A percentile compares a stretch with the other conserved stretches of the same genome.
phyloP scores from a whole-genome alignment of 495 filamentous ascomycete genomes.

The Penicillium arizonense region DNA sequence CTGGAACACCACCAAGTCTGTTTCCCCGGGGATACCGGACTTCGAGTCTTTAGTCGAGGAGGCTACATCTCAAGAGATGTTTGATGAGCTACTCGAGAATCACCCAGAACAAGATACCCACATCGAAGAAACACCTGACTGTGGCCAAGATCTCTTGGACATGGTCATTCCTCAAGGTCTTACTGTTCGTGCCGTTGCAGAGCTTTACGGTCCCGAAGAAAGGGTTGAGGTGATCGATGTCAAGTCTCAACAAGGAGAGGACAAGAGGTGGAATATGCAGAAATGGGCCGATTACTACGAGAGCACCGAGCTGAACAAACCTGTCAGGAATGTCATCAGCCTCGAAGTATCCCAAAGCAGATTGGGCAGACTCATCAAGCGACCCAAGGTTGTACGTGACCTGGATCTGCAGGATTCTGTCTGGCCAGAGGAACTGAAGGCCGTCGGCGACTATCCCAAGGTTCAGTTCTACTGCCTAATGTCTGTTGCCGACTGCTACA shows the following conservation, averaged over 20 bases:
- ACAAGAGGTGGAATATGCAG: constrained; percentile 67
- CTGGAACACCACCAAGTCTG: constrained; percentile 56
- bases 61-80: constrained; percentile 44
- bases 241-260: constrained; percentile 69
- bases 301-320: constrained; percentile 54
- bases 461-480: constrained; percentile 75
- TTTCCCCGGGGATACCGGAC: constrained; percentile 18
- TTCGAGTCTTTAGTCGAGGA: constrained; percentile 36
- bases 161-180: constrained; percentile 72
- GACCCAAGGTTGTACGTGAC: constrained; percentile 69
- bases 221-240: constrained; percentile 74
- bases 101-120: constrained; percentile 33
- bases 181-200: constrained; percentile 63
- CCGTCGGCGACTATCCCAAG: constrained; percentile 57
- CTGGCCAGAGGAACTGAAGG: constrained; percentile 63
- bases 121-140: constrained; percentile 50
- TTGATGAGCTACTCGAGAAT: constrained; percentile 45
- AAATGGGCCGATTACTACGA: constrained; percentile 79
- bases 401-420: constrained; percentile 71
- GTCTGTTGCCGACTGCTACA: constrained; percentile 78
- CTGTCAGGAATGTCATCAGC: constrained; percentile 75
- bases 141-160: constrained; percentile 65
- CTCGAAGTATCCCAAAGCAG: constrained; percentile 69
- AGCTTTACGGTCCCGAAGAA: constrained; percentile 65
- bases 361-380: constrained; percentile 62